Conservation (phyloP, 2,329 filamentous ascomycete genomes). For the Lachnellula willkommii region DNA sequence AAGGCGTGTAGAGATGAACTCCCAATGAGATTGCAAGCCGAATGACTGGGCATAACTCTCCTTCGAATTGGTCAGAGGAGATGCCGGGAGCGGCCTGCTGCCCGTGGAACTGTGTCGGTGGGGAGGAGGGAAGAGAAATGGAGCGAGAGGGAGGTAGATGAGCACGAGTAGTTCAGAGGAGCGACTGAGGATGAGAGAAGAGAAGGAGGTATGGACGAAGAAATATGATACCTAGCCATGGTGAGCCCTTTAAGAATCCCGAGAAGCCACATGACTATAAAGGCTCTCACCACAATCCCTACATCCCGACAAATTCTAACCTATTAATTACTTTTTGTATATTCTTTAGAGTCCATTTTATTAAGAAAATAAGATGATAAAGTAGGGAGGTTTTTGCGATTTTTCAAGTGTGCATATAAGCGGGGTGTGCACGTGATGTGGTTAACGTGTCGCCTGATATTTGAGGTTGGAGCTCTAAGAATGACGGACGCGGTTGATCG, state of each 20-base stretch:
- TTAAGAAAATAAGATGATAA: too few relatives aligned
- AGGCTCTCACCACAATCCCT: too few relatives aligned
- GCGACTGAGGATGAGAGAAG: neutral
- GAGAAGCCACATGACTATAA: too few relatives aligned
- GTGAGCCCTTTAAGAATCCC: neutral
- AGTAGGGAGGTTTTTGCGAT: too few relatives aligned
- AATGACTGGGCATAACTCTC: neutral
- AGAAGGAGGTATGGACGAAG: neutral
- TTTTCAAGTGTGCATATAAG: too few relatives aligned
- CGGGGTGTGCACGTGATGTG: too few relatives aligned
- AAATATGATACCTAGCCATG: neutral
- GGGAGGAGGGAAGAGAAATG: neutral
- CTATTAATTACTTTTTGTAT: too few relatives aligned
- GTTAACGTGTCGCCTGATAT: neutral
- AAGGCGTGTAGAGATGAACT: constrained; percentile 1
- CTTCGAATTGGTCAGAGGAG: constrained; percentile 1
- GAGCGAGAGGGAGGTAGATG: neutral
- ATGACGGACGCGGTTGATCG: too few relatives aligned
- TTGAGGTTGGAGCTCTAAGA: neutral
- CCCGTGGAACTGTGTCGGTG: neutral
- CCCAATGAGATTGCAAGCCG: constrained; percentile 1
- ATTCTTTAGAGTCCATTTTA: too few relatives aligned
- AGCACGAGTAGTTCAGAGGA: neutral
- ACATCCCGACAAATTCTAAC: too few relatives aligned
- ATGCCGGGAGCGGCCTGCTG: neutral